These are phyloP conservation scores for Canariomyces notabilis DNA, from an alignment of 2,329 filamentous ascomycete species.

Conservation along the genomic window DNA sequence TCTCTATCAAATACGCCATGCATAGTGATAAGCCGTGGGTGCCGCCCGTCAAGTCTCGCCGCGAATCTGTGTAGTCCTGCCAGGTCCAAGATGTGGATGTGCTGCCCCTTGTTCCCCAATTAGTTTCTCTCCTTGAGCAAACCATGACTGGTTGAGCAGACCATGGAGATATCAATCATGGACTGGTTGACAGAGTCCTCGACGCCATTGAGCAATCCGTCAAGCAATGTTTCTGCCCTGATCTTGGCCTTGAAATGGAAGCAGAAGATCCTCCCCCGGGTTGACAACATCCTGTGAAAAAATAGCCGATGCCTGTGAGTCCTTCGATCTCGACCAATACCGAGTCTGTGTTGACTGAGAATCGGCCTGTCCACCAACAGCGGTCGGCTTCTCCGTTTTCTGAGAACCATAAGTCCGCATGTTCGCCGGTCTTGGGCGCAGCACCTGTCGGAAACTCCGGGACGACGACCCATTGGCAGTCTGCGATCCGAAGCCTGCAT, in stretches of 20 bases:
- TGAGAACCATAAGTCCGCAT: conserved; percentile 15
- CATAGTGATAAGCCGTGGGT: no score
- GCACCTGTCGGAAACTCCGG: neutral
- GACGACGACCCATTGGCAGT: neutral
- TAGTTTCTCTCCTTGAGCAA: neutral
- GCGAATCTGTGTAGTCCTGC: no score
- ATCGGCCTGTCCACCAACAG: neutral
- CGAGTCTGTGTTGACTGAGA: conserved; percentile 9
- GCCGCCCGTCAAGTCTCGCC: no score
- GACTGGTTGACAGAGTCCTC: neutral
- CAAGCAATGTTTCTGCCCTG: neutral
- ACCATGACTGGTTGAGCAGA: conserved; percentile 1
- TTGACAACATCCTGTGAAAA: conserved; percentile 14
- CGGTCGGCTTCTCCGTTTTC: neutral
- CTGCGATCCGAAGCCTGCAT: no score
- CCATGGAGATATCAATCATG: neutral
- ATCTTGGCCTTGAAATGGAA: neutral
- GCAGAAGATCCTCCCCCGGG: neutral
- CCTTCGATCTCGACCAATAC: conserved; percentile 9
- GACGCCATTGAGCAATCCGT: conserved; percentile 2
- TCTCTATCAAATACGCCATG: no score
- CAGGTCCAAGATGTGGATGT: neutral
- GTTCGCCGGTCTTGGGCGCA: conserved; percentile 4
- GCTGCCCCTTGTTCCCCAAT: neutral
- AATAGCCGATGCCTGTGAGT: conserved; percentile 18